Conservation (phyloP, 305 asterid species). For the Fraxinus velutina region DNA sequence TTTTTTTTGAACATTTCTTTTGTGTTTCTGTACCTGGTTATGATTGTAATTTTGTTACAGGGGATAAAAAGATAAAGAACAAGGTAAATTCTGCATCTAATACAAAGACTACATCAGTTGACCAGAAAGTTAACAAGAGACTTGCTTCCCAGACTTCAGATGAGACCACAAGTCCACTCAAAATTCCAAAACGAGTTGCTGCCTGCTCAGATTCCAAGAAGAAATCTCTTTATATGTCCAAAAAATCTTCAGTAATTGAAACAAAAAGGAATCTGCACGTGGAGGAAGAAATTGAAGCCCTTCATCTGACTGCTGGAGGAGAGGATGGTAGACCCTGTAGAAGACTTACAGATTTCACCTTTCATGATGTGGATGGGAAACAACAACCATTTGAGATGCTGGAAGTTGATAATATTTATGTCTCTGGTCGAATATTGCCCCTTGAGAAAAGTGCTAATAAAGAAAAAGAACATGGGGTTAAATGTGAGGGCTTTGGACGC, state of each 20-base stretch:
- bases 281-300: constrained; percentile 69
- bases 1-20: background rate
- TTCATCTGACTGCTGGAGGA: constrained; percentile 62
- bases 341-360: constrained; percentile 65
- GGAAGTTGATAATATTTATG: constrained; percentile 72
- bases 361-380: constrained; percentile 58
- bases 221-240: constrained; percentile 43
- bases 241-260: constrained; percentile 57
- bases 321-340: constrained; percentile 69
- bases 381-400: constrained; percentile 84
- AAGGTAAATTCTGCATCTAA: constrained; percentile 17
- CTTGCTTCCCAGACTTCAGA: constrained; percentile 35
- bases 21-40: background rate
- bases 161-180: constrained; percentile 42
- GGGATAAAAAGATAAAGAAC: background rate
- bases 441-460: constrained; percentile 57
- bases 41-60: background rate
- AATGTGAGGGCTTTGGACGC: constrained; percentile 88
- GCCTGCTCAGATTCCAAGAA: constrained; percentile 75
- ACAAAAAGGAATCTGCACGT: constrained; percentile 45
- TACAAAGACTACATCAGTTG: background rate
- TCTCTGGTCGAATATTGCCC: constrained; percentile 70
- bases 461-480: constrained; percentile 56
- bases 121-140: constrained; percentile 35
- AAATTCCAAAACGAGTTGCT: constrained; percentile 84